Percentiles rank a stretch among this genome's conserved stretches.
Evolutionary conservation across 1,284 basidiomycete genomes (phyloP).

Genomic region (Abortiporus biennis): DNA sequence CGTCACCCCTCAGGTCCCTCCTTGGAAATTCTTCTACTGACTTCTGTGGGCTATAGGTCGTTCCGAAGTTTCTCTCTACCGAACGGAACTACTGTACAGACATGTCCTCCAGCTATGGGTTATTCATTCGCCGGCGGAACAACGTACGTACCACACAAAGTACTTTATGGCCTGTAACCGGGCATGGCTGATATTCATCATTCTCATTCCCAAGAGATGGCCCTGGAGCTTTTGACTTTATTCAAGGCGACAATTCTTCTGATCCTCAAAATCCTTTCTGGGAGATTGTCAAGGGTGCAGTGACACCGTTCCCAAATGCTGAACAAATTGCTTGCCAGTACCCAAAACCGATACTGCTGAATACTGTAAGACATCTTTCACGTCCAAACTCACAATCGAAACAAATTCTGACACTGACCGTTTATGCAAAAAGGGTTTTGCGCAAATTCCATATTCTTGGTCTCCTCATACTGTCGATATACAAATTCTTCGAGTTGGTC

Average conservation of each 20-base stretch:
- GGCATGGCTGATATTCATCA: background rate
- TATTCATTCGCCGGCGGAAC: conserved; percentile 77
- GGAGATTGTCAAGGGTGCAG: conserved; percentile 72
- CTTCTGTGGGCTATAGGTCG: conserved; percentile 34
- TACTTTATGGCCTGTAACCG: background rate
- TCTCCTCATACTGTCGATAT: conserved; percentile 71
- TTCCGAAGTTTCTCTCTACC: conserved; percentile 58
- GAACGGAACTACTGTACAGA: conserved; percentile 63
- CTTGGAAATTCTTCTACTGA: conserved; percentile 4
- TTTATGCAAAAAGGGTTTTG: conserved; percentile 43
- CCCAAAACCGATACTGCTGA: conserved; percentile 78
- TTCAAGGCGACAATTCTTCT: conserved; percentile 70
- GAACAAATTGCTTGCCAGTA: conserved; percentile 68
- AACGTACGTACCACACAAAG: conserved; percentile 41
- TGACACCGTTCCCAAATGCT: conserved; percentile 56
- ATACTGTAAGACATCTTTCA: conserved; percentile 42
- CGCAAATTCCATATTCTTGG: conserved; percentile 71
- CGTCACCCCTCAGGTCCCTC: conserved; percentile 16
- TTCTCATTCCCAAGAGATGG: conserved; percentile 47
- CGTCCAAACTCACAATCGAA: conserved; percentile 3
- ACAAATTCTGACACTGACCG: background rate
- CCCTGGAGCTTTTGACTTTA: conserved; percentile 77
- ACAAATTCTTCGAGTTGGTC: conserved; percentile 77
- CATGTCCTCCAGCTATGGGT: conserved; percentile 80
- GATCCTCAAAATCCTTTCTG: conserved; percentile 71